These are phyloP conservation scores for Rhizophlyctis rosea DNA, from an alignment of 192 early-diverging fungal species.

Conservation along the genomic window DNA sequence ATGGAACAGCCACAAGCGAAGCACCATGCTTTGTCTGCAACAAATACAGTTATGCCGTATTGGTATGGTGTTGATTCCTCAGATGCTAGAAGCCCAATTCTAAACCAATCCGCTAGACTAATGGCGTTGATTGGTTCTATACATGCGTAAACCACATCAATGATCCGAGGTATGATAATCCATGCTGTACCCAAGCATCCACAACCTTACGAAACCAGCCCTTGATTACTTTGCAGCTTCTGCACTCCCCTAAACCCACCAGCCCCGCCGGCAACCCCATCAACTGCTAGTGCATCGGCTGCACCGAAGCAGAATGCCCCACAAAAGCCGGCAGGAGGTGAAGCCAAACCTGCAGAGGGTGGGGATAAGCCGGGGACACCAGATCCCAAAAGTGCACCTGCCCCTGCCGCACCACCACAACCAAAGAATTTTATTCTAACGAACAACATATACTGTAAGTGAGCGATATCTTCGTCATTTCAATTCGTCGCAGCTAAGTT, in stretches of 20 bases:
- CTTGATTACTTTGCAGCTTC: not conserved
- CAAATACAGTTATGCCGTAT: not conserved
- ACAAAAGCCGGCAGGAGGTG: too few relatives aligned
- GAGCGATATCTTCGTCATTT: too few relatives aligned
- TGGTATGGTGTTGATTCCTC: not conserved
- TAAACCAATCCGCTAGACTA: not conserved
- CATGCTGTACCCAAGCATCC: not conserved
- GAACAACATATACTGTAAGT: too few relatives aligned
- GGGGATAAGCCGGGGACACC: too few relatives aligned
- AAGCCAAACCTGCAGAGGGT: too few relatives aligned
- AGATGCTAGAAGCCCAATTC: not conserved
- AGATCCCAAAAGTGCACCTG: too few relatives aligned
- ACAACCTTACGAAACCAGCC: not conserved
- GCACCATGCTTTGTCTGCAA: not conserved
- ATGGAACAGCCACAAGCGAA: not conserved
- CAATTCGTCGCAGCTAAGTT: too few relatives aligned
- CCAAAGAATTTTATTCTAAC: too few relatives aligned
- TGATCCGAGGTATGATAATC: not conserved
- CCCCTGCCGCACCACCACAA: too few relatives aligned
- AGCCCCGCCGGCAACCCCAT: not conserved
- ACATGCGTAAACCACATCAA: constrained; percentile 2
- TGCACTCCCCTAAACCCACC: not conserved
- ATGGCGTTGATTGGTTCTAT: not conserved
- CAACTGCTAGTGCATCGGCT: too few relatives aligned
- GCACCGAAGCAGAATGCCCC: too few relatives aligned